These are phyloP conservation scores for Rosa multiflora DNA, from an alignment of 306 rosid species.

Conservation along the genomic window DNA sequence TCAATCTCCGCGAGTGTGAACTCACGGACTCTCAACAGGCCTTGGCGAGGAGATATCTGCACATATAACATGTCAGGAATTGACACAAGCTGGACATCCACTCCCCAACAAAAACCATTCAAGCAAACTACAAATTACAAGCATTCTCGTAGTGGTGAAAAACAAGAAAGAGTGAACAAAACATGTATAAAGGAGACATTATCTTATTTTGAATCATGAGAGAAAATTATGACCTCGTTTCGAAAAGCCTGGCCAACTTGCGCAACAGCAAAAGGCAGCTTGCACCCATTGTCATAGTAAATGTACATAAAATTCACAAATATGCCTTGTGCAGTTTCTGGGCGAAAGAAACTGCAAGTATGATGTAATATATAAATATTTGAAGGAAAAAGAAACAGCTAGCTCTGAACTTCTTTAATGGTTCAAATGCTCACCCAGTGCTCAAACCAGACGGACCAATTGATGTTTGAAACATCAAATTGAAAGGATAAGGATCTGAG, in stretches of 20 bases:
- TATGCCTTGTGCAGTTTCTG: conserved; percentile 96
- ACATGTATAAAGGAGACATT: not conserved
- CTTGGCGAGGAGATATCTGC: conserved; percentile 97
- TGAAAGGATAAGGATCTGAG: conserved; percentile 93
- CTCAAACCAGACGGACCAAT: conserved; percentile 84
- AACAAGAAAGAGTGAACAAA: not conserved
- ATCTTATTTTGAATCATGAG: not conserved
- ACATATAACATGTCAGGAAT: conserved; percentile 2
- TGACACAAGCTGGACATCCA: not conserved
- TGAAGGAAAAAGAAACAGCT: not conserved
- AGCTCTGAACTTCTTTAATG: not conserved
- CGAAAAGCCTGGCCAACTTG: conserved; percentile 96
- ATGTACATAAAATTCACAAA: conserved; percentile 86
- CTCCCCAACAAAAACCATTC: not conserved
- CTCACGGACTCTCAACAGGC: conserved; percentile 88
- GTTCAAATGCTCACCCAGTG: conserved; percentile 61
- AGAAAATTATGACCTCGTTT: conserved; percentile 62
- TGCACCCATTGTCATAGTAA: conserved; percentile 82
- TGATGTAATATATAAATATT: not conserved
- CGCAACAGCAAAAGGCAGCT: conserved; percentile 93
- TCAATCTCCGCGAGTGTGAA: conserved; percentile 94
- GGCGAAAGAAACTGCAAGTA: conserved; percentile 72
- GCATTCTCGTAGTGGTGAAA: not conserved
- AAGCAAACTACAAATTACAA: not conserved
- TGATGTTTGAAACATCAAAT: conserved; percentile 87